Conservation (phyloP, 2,329 filamentous ascomycete species). For the Fusarium sp. region DNA sequence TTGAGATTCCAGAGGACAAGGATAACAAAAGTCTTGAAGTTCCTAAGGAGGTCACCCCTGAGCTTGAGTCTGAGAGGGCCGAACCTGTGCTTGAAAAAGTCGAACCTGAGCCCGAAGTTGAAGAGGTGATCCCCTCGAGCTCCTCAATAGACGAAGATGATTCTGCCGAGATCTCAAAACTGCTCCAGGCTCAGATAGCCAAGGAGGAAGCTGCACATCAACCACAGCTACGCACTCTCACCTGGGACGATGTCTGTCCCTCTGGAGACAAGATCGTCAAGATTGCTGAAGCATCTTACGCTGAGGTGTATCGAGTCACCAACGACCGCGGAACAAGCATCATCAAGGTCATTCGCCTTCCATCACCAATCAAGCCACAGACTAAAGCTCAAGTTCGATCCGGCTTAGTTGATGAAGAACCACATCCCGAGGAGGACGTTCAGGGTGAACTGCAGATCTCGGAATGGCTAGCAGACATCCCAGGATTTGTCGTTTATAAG, state of each 20-base stretch:
- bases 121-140: constrained; percentile 7
- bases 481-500: constrained; percentile 74
- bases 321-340: constrained; percentile 71
- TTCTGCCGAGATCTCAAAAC: background rate
- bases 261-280: constrained; percentile 66
- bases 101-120: background rate
- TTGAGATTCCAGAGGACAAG: constrained; percentile 14
- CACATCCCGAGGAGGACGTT: constrained; percentile 65
- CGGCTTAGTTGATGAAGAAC: constrained; percentile 68
- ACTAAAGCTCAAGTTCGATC: constrained; percentile 66
- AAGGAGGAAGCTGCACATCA: constrained; percentile 42
- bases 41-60: background rate
- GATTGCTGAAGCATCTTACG: constrained; percentile 74
- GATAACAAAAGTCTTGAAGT: constrained; percentile 2
- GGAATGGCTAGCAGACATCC: constrained; percentile 71
- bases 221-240: constrained; percentile 56
- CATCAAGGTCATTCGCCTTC: constrained; percentile 71
- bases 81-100: constrained; percentile 7
- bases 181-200: constrained; percentile 18
- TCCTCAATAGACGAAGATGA: constrained; percentile 6
- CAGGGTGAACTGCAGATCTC: constrained; percentile 71
- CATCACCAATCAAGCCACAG: constrained; percentile 67
- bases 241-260: constrained; percentile 69
- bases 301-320: constrained; percentile 72
- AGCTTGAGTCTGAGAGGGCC: background rate